Conservation (phyloP, 208 protist genomes). For the Trypanosoma brucei region DNA sequence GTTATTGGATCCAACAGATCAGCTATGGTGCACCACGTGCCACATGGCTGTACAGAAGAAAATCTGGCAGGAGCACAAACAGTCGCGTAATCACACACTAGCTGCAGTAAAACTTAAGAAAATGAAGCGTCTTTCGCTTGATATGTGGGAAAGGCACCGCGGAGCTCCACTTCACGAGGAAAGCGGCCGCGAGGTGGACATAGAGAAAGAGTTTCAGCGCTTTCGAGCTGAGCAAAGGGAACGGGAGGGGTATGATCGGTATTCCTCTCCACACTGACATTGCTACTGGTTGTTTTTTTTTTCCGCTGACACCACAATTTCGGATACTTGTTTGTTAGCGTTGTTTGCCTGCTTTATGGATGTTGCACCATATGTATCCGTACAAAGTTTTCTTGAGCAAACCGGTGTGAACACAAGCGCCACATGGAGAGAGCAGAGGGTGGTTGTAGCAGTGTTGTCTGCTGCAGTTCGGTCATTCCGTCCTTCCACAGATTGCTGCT, state of each 20-base stretch:
- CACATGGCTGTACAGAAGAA: constrained; percentile 53
- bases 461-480: too few species aligned
- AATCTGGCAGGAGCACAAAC: constrained; percentile 35
- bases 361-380: too few species aligned
- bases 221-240: constrained; percentile 54
- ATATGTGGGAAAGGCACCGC: constrained; percentile 76
- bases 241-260: constrained; percentile 32
- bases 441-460: too few species aligned
- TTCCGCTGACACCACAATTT: not conserved
- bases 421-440: too few species aligned
- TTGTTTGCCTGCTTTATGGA: too few species aligned
- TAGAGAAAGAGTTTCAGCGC: constrained; percentile 56
- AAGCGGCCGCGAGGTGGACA: constrained; percentile 40
- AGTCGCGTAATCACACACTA: constrained; percentile 41
- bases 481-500: too few species aligned
- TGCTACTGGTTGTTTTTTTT: constrained; percentile 3
- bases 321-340: too few species aligned
- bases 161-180: constrained; percentile 58
- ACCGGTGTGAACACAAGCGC: too few species aligned
- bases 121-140: constrained; percentile 62
- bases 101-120: constrained; percentile 60
- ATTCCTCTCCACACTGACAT: constrained; percentile 5
- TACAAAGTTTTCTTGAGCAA: too few species aligned
- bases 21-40: constrained; percentile 79
- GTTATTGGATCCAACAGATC: constrained; percentile 54